Conservation (phyloP, 2,329 filamentous ascomycete species). For the Gnomoniopsis sp. region DNA sequence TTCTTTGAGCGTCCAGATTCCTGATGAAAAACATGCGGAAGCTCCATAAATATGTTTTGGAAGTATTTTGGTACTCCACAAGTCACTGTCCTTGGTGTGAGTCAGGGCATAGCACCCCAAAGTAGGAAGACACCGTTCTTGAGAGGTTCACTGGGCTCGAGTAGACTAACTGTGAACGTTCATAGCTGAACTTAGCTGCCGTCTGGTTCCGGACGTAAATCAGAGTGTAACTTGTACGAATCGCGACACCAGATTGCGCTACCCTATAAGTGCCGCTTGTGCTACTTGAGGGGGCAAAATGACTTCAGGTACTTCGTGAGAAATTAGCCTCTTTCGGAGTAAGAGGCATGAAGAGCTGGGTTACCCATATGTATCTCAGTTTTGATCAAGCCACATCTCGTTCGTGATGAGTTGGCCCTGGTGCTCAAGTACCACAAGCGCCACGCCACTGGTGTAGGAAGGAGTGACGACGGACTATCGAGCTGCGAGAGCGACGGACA, state of each 20-base stretch:
- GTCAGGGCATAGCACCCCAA: not conserved
- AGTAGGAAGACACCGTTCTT: not conserved
- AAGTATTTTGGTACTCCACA: not conserved
- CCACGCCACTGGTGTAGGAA: not conserved
- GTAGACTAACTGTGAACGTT: not conserved
- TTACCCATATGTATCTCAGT: not conserved
- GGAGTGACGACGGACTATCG: not conserved
- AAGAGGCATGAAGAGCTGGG: not conserved
- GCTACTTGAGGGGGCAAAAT: not conserved
- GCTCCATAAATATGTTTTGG: not conserved
- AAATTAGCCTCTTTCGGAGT: not conserved
- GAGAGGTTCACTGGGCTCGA: too few species aligned
- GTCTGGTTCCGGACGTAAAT: conserved; percentile 13
- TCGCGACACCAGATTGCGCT: conserved; percentile 9
- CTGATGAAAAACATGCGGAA: too few species aligned
- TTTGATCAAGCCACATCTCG: not conserved
- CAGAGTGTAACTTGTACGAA: conserved; percentile 9
- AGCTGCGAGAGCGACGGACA: not conserved
- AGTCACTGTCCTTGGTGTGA: not conserved
- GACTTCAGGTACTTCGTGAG: not conserved
- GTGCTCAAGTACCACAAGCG: conserved; percentile 4
- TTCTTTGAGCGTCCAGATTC: not conserved
- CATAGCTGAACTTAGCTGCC: conserved; percentile 1
- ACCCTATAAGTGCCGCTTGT: conserved; percentile 8
- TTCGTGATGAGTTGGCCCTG: conserved; percentile 8